Evolutionary conservation across 192 early-diverging fungal genomes (phyloP).

Genomic region (Helicostylum pulchrum): DNA sequence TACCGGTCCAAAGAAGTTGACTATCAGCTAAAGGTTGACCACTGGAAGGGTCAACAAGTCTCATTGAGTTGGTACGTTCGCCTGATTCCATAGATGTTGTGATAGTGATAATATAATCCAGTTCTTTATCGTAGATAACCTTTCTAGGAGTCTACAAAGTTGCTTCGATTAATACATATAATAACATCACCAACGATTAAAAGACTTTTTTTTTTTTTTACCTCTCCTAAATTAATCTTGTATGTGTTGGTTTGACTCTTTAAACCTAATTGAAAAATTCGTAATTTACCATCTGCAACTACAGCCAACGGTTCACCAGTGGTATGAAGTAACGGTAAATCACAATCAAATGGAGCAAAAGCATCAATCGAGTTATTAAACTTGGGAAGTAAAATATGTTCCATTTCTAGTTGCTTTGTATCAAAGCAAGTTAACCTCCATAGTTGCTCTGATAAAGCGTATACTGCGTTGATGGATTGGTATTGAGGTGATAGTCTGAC

Average conservation of each 20-base stretch:
- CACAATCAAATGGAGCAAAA: background rate
- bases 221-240: slow-evolving; percentile 4
- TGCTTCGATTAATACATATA: background rate
- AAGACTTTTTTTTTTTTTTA: too few species aligned
- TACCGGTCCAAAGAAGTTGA: slow-evolving; percentile 7
- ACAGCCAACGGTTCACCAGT: slow-evolving; percentile 1
- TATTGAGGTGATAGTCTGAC: background rate
- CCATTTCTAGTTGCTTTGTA: background rate
- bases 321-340: too few species aligned
- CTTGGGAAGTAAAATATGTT: background rate
- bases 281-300: background rate
- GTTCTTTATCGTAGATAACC: background rate
- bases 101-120: background rate
- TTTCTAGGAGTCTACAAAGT: slow-evolving; percentile 14
- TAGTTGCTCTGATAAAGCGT: slow-evolving; percentile 5
- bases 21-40: slow-evolving; percentile 1
- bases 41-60: slow-evolving; percentile 5
- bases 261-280: background rate
- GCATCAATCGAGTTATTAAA: background rate
- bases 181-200: background rate
- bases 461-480: background rate
- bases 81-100: background rate
- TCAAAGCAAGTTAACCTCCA: background rate
- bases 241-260: background rate
- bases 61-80: background rate